Evolutionary conservation across 345 rosid species (phyloP), one percentile per base, ranked within the genome.

Genomic region (Populus tremula): DNA sequence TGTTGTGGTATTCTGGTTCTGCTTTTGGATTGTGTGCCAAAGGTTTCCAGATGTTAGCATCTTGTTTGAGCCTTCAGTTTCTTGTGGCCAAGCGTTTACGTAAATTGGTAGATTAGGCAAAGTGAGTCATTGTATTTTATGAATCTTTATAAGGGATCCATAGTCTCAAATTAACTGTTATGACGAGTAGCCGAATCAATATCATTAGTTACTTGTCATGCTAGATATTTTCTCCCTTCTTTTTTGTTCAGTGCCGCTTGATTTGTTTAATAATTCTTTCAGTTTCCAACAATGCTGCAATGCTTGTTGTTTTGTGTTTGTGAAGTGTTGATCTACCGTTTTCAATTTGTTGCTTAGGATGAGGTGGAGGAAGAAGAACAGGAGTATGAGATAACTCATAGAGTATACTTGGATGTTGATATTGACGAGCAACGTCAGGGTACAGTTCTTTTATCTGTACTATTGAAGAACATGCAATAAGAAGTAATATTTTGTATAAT

Each of bases 401-500:
- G 97, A 83, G 99, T 93, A 17, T 96, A 85, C 86, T 87, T 96
- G 87, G 98, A 96, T 78, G 85, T 96, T 59, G 94, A 93, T 89
- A 96, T 96, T 27, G 99, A 92, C 12, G 95, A 85, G 71, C 99
- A 96, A 75, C 97, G 88, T 31, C 79, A 90, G 85, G 99, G 99
- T 96, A 68, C 8, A 2, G 11, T n/a, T 47, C 65, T 70, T 43
- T 11, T 5, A 20, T 72, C 74, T 20, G 47, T 36, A 54, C 9
- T 5, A 23, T 54, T 17, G 43, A 64, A 20, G 64, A 59, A 59
- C 64, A n/a, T 59, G 29, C 70, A 14, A 63, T 27, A 10, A 41
- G 69, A 59, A 39, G 13, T 64, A 38, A 54, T 33, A 53, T 68
- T 27, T 39, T 25, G 43, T 25, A n/a, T 35, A 67, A 35, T 66